A percentile compares a stretch with the other conserved stretches of the same genome.
Evolutionary conservation across 306 rosid genomes (phyloP).

Genomic region (Cajanus cajan): DNA sequence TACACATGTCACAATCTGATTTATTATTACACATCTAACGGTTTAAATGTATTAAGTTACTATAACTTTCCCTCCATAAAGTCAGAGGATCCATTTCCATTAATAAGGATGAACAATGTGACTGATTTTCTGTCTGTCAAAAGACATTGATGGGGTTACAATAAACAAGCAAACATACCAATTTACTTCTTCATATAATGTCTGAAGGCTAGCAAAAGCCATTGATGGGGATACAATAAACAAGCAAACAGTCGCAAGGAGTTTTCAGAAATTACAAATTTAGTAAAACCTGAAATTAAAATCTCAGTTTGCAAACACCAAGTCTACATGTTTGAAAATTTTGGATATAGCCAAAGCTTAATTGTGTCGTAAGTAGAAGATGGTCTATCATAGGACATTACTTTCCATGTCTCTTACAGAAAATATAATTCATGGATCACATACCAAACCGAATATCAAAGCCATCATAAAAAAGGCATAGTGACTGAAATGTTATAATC

Average conservation of each 20-base stretch:
- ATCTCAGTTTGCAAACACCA: not conserved
- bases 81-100: no score
- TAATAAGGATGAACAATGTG: not conserved
- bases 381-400: not conserved
- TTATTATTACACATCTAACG: no score
- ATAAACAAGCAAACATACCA: no score
- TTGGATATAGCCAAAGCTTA: not conserved
- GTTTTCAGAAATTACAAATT: not conserved
- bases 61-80: no score
- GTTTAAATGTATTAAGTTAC: no score
- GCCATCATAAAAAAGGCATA: not conserved
- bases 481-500: not conserved
- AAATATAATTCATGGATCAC: not conserved
- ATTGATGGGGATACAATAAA: not conserved
- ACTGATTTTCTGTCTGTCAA: not conserved
- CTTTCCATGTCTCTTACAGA: constrained; percentile 8
- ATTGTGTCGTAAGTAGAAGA: not conserved
- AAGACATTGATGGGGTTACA: no score
- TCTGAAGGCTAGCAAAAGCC: not conserved
- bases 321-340: constrained; percentile 1
- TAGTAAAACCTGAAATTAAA: not conserved
- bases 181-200: not conserved
- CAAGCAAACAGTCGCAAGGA: not conserved
- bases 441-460: not conserved
- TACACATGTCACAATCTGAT: no score